Evolutionary conservation across 2,329 filamentous ascomycete genomes (phyloP), one percentile per base, ranked within the genome.

Genomic region (Colletotrichum liaoningense): DNA sequence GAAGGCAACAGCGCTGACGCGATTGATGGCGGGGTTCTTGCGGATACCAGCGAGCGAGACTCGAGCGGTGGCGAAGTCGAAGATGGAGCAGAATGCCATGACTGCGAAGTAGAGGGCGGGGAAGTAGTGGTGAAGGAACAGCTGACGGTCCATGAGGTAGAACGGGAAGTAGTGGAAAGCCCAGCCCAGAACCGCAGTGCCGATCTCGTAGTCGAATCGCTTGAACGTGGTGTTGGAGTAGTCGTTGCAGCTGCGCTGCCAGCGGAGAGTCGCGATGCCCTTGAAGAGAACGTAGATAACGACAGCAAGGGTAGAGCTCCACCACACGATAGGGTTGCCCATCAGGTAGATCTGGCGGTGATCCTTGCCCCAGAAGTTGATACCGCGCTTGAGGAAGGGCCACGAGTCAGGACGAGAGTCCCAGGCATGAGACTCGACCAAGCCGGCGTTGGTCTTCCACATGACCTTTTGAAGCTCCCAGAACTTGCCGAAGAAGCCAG

Each of bases 91-190:
- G 69, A 98, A 89, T 9, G 94, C 92, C 77, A 98, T 92, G 79
- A 99, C 92, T 75, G 94, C 95, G 81, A 99, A 99, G 86, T 98
- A 97, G 16, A 99, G 90, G 2, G 97, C 97, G 0, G 97, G 97
- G 84, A 99, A 97, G 84, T 99, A 99, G 86, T 99, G 97, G 84
- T 99, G 97, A 75, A 99, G 88, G 89, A 99, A 99, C 46, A 99
- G 92, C 85, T 99, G 97, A 78, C 97, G 95, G 81, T 97, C 92
- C 97, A 99, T 98, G 71, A 99, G 90, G 86, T 92, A 99, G 87
- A 99, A 99, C 12, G 97, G 97, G 88, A 99, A 98, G 87, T 98
- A 99, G 85, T 99, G 97, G 83, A 99, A 93, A 60, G 94, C 95
- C 97, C 97, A 99, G 77, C 94, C 97, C 9, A 99, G 90, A 38